These are phyloP conservation scores for Penicillium bovifimosum DNA, from an alignment of 495 filamentous ascomycete species.

Conservation along the genomic window DNA sequence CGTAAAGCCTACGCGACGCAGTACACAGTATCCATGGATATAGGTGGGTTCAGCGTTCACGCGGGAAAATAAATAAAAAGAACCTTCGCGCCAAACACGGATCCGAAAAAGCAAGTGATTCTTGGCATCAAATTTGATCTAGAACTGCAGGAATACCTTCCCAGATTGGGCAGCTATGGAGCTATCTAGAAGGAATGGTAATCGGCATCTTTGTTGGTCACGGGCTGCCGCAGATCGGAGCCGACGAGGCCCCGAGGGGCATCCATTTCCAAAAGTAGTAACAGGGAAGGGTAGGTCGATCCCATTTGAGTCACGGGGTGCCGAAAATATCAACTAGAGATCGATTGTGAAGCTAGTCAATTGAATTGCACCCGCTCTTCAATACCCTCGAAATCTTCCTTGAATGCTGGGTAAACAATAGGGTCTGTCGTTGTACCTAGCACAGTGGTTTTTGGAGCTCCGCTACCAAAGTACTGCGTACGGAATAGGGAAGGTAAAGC, in stretches of 20 bases:
- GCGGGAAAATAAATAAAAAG: not conserved
- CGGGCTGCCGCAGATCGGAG: slow-evolving; percentile 9
- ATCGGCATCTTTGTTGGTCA: not conserved
- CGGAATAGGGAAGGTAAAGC: slow-evolving; percentile 6
- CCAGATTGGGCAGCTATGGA: not conserved
- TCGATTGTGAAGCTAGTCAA: not conserved
- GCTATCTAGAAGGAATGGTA: not conserved
- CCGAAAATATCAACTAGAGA: slow-evolving; percentile 4
- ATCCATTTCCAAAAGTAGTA: not conserved
- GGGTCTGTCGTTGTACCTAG: too few species aligned
- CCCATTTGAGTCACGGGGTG: slow-evolving; percentile 2
- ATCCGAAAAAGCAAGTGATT: not conserved
- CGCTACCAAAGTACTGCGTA: not conserved
- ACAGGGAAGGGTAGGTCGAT: not conserved
- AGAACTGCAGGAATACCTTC: not conserved
- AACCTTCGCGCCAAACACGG: not conserved
- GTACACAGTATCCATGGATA: not conserved
- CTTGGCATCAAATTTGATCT: not conserved
- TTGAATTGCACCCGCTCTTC: not conserved
- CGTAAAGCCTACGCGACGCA: too few species aligned
- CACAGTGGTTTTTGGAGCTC: not conserved
- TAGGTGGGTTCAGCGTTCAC: not conserved
- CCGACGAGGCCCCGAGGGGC: not conserved
- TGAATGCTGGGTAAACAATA: too few species aligned
- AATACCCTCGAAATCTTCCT: too few species aligned